Base-by-base conservation (phyloP, 2,329 filamentous ascomycete species). In the Botrytis pseudocinerea region DNA sequence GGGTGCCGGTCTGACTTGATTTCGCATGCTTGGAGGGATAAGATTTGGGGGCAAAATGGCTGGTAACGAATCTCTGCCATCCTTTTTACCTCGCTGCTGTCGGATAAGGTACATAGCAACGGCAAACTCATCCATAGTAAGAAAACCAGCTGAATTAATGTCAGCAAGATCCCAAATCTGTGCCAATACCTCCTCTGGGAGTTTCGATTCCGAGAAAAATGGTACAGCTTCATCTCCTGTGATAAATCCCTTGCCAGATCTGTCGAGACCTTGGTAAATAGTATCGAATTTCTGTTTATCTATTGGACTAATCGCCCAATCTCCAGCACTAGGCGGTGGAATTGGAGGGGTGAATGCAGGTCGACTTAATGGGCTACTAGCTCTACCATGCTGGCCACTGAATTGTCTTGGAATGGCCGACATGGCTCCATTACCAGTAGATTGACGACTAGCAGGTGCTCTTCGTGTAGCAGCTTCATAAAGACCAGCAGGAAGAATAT, bases 161-260 rank as follows among this genome's bases (percentile, higher is more conserved):
- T 99, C 96, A 22, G 96, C 92, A 44, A 99, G 88, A 81, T 99
- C 96, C 96, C 96, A 99, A 76, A 99, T 97, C 78, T 97, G 93
- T 44, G 96, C 96, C 70, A 99, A 85, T 16, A 89, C 90, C 79
- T 98, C 95, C 80, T 98, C 95, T 0, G 93, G 89, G 22, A 99
- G 87, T 73, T 93, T 92, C 0, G 95, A 97, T 82, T 97, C 94
- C 81, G 93, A 95, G 82, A 99, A 93, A 83, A 98, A 99, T 14
- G 90, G 88, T 14, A 98, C 96, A 3, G 95, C 96, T 82, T 98
- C 94, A 79, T 98, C 95, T 76, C 96, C 96, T 46, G 92, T 97
- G 76, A 99, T 95, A 78, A 89, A 93, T 0, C 96, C 96, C 78
- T 90, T 90, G 75, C 91, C 92, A 22, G 87, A 85, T 79, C 92